Evolutionary conservation across 2,329 filamentous ascomycete genomes (phyloP).

Genomic region (Chaetomium sp.): DNA sequence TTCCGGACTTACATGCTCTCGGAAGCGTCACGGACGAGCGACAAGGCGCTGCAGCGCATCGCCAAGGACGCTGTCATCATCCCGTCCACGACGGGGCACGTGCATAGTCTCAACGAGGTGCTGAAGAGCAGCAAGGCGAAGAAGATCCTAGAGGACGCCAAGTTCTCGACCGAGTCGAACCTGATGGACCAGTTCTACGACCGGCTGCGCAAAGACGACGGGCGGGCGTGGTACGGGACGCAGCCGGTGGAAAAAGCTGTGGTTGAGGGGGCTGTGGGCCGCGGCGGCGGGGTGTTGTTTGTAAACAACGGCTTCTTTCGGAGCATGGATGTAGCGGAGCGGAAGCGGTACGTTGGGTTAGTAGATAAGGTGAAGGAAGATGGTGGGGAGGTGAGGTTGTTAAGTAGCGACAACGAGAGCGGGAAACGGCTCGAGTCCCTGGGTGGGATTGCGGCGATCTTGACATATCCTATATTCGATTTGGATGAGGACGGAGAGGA

Average conservation of each 20-base stretch:
- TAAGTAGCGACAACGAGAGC: conserved; percentile 92
- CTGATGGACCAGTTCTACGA: conserved; percentile 80
- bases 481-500: conserved; percentile 63
- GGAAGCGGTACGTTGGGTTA: conserved; percentile 74
- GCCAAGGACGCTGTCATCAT: conserved; percentile 63
- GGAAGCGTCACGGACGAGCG: conserved; percentile 49
- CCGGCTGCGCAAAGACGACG: conserved; percentile 74
- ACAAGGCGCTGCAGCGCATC: conserved; percentile 63
- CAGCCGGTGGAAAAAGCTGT: conserved; percentile 77
- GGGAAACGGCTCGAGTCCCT: conserved; percentile 76
- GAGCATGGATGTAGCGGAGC: conserved; percentile 66
- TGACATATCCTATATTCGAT: conserved; percentile 82
- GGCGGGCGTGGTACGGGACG: conserved; percentile 83
- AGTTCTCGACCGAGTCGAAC: conserved; percentile 76
- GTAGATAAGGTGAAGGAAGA: conserved; percentile 84
- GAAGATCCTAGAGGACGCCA: conserved; percentile 73
- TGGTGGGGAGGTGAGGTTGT: conserved; percentile 79
- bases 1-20: conserved; percentile 70
- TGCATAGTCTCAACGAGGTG: conserved; percentile 83
- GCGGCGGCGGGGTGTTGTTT: conserved; percentile 76
- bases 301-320: conserved; percentile 86
- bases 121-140: conserved; percentile 74
- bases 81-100: conserved; percentile 76
- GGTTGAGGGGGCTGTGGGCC: conserved; percentile 78
- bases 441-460: conserved; percentile 80